Evolutionary conservation across 2,329 filamentous ascomycete species (phyloP).

Genomic region (Metarhizium sp.): DNA sequence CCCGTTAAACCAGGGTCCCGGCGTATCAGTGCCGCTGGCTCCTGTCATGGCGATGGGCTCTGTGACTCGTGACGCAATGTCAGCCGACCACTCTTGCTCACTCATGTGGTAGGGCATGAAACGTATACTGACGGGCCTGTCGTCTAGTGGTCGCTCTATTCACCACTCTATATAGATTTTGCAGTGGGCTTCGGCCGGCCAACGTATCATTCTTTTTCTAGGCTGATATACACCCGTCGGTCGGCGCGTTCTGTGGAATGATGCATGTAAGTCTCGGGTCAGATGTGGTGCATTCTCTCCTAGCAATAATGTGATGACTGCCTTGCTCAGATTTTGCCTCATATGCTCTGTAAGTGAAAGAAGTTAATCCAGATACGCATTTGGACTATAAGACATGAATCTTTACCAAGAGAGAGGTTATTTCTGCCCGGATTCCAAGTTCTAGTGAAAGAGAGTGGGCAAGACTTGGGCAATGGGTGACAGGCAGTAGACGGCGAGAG

Average conservation of each 20-base stretch:
- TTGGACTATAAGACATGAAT: slow-evolving; percentile 12
- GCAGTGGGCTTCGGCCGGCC: slow-evolving; percentile 24
- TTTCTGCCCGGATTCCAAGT: slow-evolving; percentile 23
- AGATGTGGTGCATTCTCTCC: background rate
- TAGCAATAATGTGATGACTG: slow-evolving; percentile 11
- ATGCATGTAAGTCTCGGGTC: slow-evolving; percentile 7
- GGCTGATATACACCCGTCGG: slow-evolving; percentile 30
- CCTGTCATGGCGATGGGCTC: slow-evolving; percentile 37
- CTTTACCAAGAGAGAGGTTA: slow-evolving; percentile 24
- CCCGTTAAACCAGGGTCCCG: slow-evolving; percentile 57
- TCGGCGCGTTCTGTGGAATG: slow-evolving; percentile 12
- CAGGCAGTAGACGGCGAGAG: background rate
- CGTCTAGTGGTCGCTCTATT: slow-evolving; percentile 8
- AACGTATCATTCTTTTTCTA: slow-evolving; percentile 22
- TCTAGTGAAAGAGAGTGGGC: slow-evolving; percentile 16
- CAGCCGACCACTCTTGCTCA: background rate
- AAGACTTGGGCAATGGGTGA: background rate
- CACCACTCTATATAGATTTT: slow-evolving; percentile 14
- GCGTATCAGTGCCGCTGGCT: slow-evolving; percentile 34
- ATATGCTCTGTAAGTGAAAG: slow-evolving; percentile 13
- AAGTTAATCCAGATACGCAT: slow-evolving; percentile 8
- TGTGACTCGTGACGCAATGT: background rate
- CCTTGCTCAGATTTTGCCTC: slow-evolving; percentile 8
- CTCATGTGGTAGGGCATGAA: background rate
- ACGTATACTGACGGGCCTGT: background rate